A percentile compares a stretch with the other conserved stretches of the same genome.
phyloP scores from a whole-genome alignment of 73 alveolate species.

The Paramecium pentaurelia region DNA sequence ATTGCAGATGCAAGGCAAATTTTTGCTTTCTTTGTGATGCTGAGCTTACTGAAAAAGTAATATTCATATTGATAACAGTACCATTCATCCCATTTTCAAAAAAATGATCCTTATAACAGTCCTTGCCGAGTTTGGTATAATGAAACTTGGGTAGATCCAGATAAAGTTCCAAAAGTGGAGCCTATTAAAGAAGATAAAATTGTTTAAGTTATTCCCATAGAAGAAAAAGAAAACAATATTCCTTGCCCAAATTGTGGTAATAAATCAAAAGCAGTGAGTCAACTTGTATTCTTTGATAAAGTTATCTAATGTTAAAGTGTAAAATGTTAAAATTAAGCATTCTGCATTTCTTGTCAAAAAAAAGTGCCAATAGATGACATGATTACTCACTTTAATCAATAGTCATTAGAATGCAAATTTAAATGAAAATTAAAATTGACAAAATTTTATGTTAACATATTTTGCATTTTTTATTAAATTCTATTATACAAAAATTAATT shows the following conservation, averaged over 20 bases:
- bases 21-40: neutral
- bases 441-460: too few species aligned
- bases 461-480: too few species aligned
- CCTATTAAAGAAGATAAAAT: neutral
- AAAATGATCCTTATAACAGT: neutral
- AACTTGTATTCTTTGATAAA: neutral
- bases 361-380: neutral
- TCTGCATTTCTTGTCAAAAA: neutral
- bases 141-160: constrained; percentile 23
- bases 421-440: neutral
- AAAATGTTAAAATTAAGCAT: neutral
- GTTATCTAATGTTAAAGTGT: neutral
- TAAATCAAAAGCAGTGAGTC: neutral
- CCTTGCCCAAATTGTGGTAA: neutral
- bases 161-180: neutral
- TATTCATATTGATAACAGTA: neutral
- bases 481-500: too few species aligned
- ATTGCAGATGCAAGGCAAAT: neutral
- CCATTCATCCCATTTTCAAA: neutral
- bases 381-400: neutral
- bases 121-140: neutral
- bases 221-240: neutral
- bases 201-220: neutral
- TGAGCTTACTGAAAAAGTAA: neutral
- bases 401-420: neutral